Evolutionary conservation across 1,284 basidiomycete genomes (phyloP), one percentile per base, ranked within the genome.

Genomic region (Moniliella sp.): DNA sequence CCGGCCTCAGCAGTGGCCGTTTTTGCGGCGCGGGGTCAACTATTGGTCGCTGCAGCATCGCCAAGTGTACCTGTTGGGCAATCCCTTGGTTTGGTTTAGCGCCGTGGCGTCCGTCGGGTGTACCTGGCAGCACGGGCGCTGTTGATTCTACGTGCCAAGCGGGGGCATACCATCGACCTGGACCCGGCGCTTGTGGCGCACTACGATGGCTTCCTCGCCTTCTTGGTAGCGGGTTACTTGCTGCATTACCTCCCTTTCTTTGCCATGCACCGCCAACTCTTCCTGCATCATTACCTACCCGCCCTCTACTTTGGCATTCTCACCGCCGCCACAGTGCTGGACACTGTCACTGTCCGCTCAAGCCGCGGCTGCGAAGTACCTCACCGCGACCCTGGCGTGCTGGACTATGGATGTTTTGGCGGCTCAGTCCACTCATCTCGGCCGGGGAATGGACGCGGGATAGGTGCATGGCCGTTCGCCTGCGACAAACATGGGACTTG

Each of bases 1-100:
- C 17, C 69, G 88, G 9, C 91, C 88, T 2, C 67, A 71, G 36
- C 68, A 72, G 0, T 97, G 91, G 91, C 86, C 88, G 5, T 66
- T 72, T 35, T 70, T 94, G 27, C 72, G 71, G 30, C 75, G 88
- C 40, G 91, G 91, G 23, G 97, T 99, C 57, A 65, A 65, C 65
- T 97, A 94, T 65, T 97, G 91, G 91, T 82, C 88, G 25, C 84
- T 84, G 61, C 79, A 94, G 41, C 77, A 94, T 59, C 70, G 72
- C 21, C 88, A 94, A 56, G 78, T 97, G 38, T 97, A 97, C 62
- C 69, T 97, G 27, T 69, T 93, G 18, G 88, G 88, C 4, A 97
- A 94, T 61, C 82, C 84, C 0, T 67, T 86, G 39, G 69, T 91
- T 12, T 94, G 88, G 86, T 91, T 76, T 70, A 62, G 74, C 14